Base-by-base conservation (phyloP, 306 rosid genomes). In the Carpinus viminea region DNA sequence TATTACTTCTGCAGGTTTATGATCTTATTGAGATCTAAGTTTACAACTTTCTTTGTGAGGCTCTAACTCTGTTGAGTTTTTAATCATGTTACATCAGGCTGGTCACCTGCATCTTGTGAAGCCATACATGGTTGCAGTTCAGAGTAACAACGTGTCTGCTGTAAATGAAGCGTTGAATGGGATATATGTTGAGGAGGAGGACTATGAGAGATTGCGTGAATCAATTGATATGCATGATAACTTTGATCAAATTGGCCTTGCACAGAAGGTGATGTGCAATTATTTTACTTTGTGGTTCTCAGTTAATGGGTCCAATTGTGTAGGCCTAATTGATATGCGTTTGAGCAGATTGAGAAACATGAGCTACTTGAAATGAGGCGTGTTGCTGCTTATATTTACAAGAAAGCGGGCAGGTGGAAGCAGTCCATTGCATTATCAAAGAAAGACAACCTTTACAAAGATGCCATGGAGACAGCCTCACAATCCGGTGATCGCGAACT, bases 121-220 rank as follows among this genome's bases (percentile, higher is more conserved):
- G 90, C 99, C 99, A 77, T 96, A 93, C 91, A 96, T 96, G 99
- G 89, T 96, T 83, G 99, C 99, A 8, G 99, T 96, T 82, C 99
- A 96, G 87, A 96, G 99, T 83, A 96, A 87, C 90, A 96, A 96
- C 12, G 99, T 93, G 76, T 87, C 97, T 76, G 98, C 99, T 86
- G 98, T 96, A 78, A 96, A 96, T 79, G 99, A 96, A 76, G 99
- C 99, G 66, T 86, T 96, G 89, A 96, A 96, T 83, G 99, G 86
- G 83, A 93, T 96, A 59, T 96, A 96, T 83, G 96, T 96, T 66
- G 98, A 96, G 86, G 99, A 96, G 91, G 99, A 96, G 82, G 99
- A 96, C 86, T 96, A 96, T 72, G 99, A 96, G 73, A 90, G 97
- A 84, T 81, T 96, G 85, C 99, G 97, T 2, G 99, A 96, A 84